Evolutionary conservation across 1,284 basidiomycete genomes (phyloP).

Genomic region (Trichosporon coremiiforme): DNA sequence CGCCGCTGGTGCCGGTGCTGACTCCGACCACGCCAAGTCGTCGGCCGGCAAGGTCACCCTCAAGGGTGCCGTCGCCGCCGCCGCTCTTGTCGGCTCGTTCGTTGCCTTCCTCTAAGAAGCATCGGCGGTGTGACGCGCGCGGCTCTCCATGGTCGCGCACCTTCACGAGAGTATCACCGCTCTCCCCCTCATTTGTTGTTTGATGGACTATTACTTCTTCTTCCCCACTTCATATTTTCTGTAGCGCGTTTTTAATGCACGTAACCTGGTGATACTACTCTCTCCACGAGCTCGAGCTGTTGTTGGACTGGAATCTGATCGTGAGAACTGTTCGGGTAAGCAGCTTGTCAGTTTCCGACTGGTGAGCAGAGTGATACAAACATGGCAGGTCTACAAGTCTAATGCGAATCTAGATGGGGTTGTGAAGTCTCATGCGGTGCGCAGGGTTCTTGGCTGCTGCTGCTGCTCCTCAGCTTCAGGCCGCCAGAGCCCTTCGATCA

Average conservation of each 20-base stretch:
- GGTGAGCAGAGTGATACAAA: conserved; percentile 5
- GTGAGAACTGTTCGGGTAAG: not conserved
- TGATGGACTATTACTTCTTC: conserved; percentile 5
- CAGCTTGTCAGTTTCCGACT: not conserved
- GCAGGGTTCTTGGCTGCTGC: not conserved
- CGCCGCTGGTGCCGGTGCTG: not conserved
- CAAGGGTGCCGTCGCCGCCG: not conserved
- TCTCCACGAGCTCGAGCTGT: too few relatives aligned
- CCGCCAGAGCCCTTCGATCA: not conserved
- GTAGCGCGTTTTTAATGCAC: conserved; percentile 3
- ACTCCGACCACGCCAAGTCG: not conserved
- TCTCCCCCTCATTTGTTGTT: not conserved
- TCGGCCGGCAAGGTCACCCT: conserved; percentile 8
- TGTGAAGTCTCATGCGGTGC: not conserved
- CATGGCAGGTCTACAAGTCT: conserved; percentile 6
- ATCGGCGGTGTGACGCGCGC: not conserved
- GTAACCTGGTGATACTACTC: not conserved
- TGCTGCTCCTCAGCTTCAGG: not conserved
- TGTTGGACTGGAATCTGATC: too few relatives aligned
- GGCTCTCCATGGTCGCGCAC: not conserved
- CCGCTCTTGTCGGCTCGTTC: not conserved
- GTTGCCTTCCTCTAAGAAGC: not conserved
- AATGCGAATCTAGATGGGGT: not conserved
- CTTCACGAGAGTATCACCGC: not conserved
- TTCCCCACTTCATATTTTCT: conserved; percentile 4